Evolutionary conservation across 345 rosid species (phyloP), one percentile per base, ranked within the genome.

Genomic region (Ceriops tagal): DNA sequence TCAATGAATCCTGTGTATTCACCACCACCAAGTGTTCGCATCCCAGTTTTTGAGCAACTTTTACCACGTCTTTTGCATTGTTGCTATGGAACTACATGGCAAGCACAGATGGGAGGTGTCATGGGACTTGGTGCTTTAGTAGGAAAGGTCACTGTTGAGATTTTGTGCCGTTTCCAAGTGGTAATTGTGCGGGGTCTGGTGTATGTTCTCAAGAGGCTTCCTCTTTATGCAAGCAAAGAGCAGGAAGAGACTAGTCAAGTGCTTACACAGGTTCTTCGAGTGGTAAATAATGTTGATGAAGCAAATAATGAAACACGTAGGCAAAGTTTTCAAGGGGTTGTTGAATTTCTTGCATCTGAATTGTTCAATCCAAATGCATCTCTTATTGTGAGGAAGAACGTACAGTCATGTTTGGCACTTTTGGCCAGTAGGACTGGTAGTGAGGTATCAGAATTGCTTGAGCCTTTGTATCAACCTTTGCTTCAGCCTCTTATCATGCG

Each of bases 51-150:
- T 78, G 99, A 95, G 85, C 97, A 95, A 75, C 97, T 95, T 79
- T 81, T 95, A 58, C 98, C 97, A 62, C 97, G 99, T 53, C 96
- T 95, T 75, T 78, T 95, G 75, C 98, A 92, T 81, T 91, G 98
- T 80, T 95, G 97, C 80, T 92, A 89, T 81, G 99, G 99, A 71
- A 95, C 85, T 76, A 87, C 91, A 32, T 95, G 99, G 99, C 97
- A 95, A 82, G 91, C 97, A 46, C 99, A 95, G 75, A 90, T 95
- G 89, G 99, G 99, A 69, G 99, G 98, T 73, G 99, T 95, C 75
- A 87, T 92, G 96, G 98, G 99, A 37, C 88, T 95, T 64, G 96
- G 96, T 74, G 96, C 97, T 67, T 76, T 95, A 78, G 96, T 95
- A 57, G 99, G 99, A 62, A 95, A 92, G 87, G 97, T 92, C 65